These are phyloP conservation scores for Raddia guianensis DNA, from an alignment of 176 grass and related monocot genomes.

Conservation along the genomic window DNA sequence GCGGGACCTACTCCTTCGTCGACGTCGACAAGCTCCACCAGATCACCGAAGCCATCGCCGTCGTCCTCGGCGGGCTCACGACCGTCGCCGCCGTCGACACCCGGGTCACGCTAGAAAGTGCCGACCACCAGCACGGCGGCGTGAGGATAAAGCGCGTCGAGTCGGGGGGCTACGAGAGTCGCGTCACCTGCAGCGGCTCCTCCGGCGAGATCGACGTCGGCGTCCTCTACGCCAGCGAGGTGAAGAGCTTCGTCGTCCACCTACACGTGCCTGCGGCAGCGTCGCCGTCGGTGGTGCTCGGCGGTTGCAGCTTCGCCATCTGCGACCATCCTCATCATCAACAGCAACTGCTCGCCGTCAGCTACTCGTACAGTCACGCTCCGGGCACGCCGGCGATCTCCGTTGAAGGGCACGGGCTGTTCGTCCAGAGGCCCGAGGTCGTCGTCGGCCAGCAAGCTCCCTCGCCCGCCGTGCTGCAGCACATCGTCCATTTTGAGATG, in stretches of 20 bases:
- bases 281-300: neutral
- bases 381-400: no score
- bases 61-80: neutral
- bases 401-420: neutral
- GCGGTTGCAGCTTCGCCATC: neutral
- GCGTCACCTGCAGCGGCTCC: fast-evolving
- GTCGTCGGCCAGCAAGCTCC: neutral
- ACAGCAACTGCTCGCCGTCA: neutral
- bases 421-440: neutral
- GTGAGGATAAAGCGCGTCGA: neutral
- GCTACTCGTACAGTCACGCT: neutral
- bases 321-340: neutral
- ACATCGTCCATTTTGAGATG: constrained; percentile 15
- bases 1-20: constrained; percentile 29
- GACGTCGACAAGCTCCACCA: no score
- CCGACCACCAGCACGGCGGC: neutral
- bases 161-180: neutral
- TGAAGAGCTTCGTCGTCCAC: constrained; percentile 15
- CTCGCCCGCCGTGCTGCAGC: neutral
- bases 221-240: constrained; percentile 7
- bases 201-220: neutral
- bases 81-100: neutral
- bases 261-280: neutral
- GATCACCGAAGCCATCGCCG: neutral
- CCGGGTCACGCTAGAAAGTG: neutral